Evolutionary conservation across 2,329 filamentous ascomycete species (phyloP), one percentile per base, ranked within the genome.

Genomic region (Colletotrichum siamense): DNA sequence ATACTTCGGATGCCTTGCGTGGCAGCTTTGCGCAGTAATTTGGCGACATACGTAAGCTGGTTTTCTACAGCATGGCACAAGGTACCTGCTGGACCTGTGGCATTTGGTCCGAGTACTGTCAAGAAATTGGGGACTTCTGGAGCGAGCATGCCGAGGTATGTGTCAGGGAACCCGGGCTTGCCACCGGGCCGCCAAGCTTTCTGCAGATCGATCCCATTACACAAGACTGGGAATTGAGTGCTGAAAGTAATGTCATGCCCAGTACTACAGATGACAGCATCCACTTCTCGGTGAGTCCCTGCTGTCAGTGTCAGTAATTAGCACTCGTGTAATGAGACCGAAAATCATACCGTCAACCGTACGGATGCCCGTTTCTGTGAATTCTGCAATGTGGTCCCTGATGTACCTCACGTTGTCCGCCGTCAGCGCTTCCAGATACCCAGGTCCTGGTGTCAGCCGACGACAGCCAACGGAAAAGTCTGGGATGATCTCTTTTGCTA

Each of bases 221-320:
- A 49, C 9, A 49, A 49, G 5, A 49, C 39, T 49, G 39, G 39
- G 18, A 49, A 49, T 7, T 49, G 18, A 22, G 39, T 49, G 9
- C 39, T 49, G 39, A 49, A 49, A 3, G 39, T 49, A n/a, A 49
- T 49, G 39, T n/a, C 39, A 0, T 49, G 39, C 39, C 39, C 39
- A 49, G 39, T 49, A n/a, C 39, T 49, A 49, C 39, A 49, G 6
- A 49, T 49, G 18, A n/a, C 5, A n/a, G 39, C 39, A 49, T 49
- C 39, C 39, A 49, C 39, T 1, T 49, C 18, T 49, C 39, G 39
- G 9, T n/a, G 39, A 49, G 18, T 12, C 3, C 39, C 39, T 49
- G 1, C 0, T 7, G 1, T 0, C 3, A 7, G 39, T 49, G 2
- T 49, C 5, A 49, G 6, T 49, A 49, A 44, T 1, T n/a, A n/a